Evolutionary conservation across 1,139 yeast genomes (phyloP), one percentile per base, ranked within the genome.

Genomic region (Candida sojae): DNA sequence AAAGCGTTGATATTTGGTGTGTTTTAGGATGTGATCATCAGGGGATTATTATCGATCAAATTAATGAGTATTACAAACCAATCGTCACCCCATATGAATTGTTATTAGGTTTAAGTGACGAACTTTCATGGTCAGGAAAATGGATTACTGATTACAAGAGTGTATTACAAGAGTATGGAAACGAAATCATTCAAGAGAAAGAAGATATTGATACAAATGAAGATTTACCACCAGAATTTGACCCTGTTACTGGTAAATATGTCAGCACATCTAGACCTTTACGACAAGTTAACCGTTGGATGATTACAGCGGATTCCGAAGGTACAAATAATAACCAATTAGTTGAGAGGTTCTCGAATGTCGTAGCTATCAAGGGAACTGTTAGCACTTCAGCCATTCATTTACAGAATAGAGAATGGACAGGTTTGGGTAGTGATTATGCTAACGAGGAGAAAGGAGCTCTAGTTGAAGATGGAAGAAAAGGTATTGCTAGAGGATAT

Each of bases 1-100:
- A 92, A 54, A 84, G 84, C 21, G 81, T 93, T 13, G 99, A 93
- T 58, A 77, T 88, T 28, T 93, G 99, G 98, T 92, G 96, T 60
- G 82, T 93, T 13, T 68, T 93, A 23, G 99, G 99, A 0, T 95
- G 99, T 66, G 92, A 96, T 12, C 91, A 91, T 57, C 93, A 96
- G 49, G 98, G 99, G 5, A 86, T 93, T 17, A 84, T 93, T 39
- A 68, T 92, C 29, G 96, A 91, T 63, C 84, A 85, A 51, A 71
- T 70, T 38, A 84, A 80, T 51, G 97, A 92, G 52, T 93, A 86
- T 62, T 90, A 83, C 70, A 90, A 86, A 64, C 98, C 98, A 1
- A 87, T 93, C 9, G 82, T 93, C 11, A 93, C 99, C 0, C 99
- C 99, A 0, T 93, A 88, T 64, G 99, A 93, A 64, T 71, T 95